These are phyloP conservation scores for Aspergillus fumigatus DNA, from an alignment of 2,329 filamentous ascomycete genomes.

Conservation along the genomic window DNA sequence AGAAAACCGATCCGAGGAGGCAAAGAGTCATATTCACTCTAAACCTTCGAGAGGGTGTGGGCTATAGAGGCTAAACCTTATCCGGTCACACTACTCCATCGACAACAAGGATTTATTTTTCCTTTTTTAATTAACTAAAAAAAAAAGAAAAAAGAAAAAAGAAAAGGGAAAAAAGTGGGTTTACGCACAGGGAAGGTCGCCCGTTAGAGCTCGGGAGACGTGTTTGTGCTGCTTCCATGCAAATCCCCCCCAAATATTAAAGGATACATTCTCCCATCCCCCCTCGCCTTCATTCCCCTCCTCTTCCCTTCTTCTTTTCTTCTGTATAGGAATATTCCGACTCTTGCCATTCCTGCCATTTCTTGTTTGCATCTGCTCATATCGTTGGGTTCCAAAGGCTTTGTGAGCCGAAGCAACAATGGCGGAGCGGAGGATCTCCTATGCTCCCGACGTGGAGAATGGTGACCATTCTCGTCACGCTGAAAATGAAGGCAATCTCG, in stretches of 20 bases:
- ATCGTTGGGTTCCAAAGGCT: constrained; percentile 34
- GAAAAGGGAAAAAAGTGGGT: constrained; percentile 19
- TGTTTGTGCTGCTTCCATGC: constrained; percentile 25
- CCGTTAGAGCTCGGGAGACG: constrained; percentile 25
- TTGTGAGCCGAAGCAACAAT: constrained; percentile 41
- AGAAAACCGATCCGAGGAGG: background rate
- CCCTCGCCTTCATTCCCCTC: constrained; percentile 14
- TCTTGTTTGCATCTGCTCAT: constrained; percentile 32
- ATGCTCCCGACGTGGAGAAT: constrained; percentile 41
- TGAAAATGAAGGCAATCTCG: constrained; percentile 35
- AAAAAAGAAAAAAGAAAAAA: constrained; percentile 6
- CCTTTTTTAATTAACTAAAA: background rate
- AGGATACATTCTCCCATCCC: constrained; percentile 29
- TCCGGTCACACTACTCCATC: background rate
- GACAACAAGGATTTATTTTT: constrained; percentile 4
- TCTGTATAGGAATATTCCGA: constrained; percentile 35
- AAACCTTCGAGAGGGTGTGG: background rate
- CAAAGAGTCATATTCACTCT: background rate
- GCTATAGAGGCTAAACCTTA: background rate
- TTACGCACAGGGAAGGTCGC: constrained; percentile 26
- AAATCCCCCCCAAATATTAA: constrained; percentile 33
- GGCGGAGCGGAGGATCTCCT: constrained; percentile 43
- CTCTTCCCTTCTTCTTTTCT: constrained; percentile 17
- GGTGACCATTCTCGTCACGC: constrained; percentile 33
- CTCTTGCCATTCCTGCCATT: constrained; percentile 35